These are phyloP conservation scores for Zarea fungicola DNA, from an alignment of 2,329 filamentous ascomycete genomes.

Conservation along the genomic window DNA sequence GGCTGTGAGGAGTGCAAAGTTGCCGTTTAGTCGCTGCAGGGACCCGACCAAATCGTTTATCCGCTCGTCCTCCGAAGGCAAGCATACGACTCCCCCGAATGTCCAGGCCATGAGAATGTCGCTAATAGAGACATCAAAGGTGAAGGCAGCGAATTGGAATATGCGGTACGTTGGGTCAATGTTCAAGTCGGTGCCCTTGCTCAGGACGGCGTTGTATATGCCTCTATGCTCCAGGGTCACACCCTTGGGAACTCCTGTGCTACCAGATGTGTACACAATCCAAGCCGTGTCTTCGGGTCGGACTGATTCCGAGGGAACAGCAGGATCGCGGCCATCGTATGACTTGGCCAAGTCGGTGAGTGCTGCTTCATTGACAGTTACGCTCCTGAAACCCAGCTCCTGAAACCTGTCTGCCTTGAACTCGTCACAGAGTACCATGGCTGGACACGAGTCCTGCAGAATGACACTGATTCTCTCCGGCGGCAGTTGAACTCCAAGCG, in stretches of 20 bases:
- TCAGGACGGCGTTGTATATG: neutral
- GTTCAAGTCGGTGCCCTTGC: neutral
- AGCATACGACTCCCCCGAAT: neutral
- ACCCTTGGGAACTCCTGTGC: constrained; percentile 10
- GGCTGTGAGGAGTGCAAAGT: neutral
- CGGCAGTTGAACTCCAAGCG: constrained; percentile 6
- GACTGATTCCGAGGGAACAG: neutral
- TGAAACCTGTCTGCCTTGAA: neutral
- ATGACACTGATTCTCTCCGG: constrained; percentile 4
- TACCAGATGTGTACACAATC: constrained; percentile 12
- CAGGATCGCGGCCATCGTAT: neutral
- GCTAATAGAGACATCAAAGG: neutral
- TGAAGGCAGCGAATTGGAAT: constrained; percentile 9
- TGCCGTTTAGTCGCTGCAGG: neutral
- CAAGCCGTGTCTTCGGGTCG: constrained; percentile 8
- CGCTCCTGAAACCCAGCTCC: neutral
- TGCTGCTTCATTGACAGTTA: no score
- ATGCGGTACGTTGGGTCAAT: neutral
- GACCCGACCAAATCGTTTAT: neutral
- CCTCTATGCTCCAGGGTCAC: constrained; percentile 6
- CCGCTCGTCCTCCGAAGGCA: neutral
- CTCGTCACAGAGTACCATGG: constrained; percentile 7
- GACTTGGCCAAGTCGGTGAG: neutral
- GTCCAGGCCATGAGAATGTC: neutral
- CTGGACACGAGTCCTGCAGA: constrained; percentile 2